Conservation (phyloP, 2,329 filamentous ascomycete genomes). For the Onygenales sp. region DNA sequence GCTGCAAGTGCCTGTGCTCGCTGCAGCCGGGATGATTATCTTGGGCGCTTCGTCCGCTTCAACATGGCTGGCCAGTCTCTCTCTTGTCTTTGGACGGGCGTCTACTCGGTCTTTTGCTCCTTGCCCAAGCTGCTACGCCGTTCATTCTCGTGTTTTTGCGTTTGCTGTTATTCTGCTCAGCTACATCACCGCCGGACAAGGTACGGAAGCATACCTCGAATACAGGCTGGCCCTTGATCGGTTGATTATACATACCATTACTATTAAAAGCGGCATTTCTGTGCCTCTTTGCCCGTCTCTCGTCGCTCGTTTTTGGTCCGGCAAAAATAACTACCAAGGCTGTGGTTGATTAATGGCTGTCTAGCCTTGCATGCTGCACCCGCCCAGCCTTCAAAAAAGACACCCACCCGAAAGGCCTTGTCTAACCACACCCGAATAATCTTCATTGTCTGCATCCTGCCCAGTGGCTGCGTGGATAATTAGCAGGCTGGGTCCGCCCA, state of each 20-base stretch:
- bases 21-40: not conserved
- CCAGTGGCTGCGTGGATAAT: not conserved
- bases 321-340: not conserved
- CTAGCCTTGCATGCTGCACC: not conserved
- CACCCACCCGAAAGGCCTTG: not conserved
- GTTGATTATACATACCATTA: not conserved
- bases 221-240: not conserved
- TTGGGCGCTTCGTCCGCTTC: not conserved
- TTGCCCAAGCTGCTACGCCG: not conserved
- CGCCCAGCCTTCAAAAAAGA: not conserved
- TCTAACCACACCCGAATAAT: not conserved
- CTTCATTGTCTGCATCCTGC: not conserved
- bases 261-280: not conserved
- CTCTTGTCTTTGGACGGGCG: too few species aligned
- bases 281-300: not conserved
- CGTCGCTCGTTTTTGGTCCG: not conserved
- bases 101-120: not conserved
- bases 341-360: not conserved
- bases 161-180: not conserved
- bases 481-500: not conserved
- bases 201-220: not conserved
- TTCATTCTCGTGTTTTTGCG: not conserved
- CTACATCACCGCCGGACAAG: not conserved
- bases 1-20: not conserved
- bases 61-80: not conserved